Evolutionary conservation across 345 rosid genomes (phyloP).

Genomic region (Gossypium thurberi): DNA sequence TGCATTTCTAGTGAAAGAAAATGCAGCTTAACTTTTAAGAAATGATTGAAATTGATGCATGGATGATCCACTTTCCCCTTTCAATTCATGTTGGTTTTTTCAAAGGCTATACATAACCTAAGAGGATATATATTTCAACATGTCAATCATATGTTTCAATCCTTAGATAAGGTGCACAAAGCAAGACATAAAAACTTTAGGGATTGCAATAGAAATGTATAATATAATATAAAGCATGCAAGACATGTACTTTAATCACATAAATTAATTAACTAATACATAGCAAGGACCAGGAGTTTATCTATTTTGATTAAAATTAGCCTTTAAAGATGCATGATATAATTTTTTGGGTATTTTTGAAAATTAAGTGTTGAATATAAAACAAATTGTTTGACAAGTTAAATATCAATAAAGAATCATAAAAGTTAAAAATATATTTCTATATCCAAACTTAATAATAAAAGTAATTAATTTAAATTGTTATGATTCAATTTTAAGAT

Average conservation of each 20-base stretch:
- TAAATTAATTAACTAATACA: background rate
- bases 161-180: background rate
- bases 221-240: no score
- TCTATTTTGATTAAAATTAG: no score
- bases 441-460: no score
- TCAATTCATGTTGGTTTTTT: background rate
- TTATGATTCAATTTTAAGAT: no score
- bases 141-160: background rate
- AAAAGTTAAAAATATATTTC: no score
- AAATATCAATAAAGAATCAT: no score
- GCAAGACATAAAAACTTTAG: background rate
- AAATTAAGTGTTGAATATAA: no score
- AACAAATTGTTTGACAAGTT: no score
- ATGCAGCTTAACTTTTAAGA: background rate
- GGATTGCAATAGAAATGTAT: background rate
- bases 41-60: conserved; percentile 14
- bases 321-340: no score
- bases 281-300: background rate
- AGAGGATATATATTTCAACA: background rate
- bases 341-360: no score
- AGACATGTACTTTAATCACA: background rate
- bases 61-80: conserved; percentile 13
- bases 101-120: background rate
- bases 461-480: no score
- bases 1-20: background rate